A percentile compares a stretch with the other conserved stretches of the same genome.
These are phyloP conservation scores for Pyricularia grisea DNA, from an alignment of 2,329 filamentous ascomycete species.

Conservation along the genomic window DNA sequence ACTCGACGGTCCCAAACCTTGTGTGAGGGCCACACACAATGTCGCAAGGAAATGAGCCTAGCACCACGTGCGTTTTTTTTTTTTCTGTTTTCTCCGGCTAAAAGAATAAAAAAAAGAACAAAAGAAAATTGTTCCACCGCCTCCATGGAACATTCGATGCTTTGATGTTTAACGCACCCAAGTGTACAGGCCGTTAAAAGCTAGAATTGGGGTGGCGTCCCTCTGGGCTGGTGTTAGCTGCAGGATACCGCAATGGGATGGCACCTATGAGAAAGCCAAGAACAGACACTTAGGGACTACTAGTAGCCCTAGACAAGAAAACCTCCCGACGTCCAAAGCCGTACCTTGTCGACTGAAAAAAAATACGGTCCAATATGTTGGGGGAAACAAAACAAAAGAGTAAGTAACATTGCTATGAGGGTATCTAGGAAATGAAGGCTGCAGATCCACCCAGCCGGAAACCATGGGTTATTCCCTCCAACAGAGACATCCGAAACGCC, in stretches of 20 bases:
- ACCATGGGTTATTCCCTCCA: neutral
- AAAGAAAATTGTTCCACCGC: neutral
- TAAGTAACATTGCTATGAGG: neutral
- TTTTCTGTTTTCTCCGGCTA: neutral
- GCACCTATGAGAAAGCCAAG: neutral
- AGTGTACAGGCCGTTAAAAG: neutral
- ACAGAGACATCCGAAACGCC: neutral
- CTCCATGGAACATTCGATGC: neutral
- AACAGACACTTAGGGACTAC: neutral
- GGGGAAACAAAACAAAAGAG: neutral
- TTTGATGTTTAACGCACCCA: neutral
- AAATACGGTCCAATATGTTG: too few species aligned
- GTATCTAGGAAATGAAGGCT: neutral
- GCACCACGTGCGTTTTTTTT: neutral
- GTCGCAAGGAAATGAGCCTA: too few species aligned
- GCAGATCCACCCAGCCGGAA: neutral
- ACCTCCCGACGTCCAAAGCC: neutral
- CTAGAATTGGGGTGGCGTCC: neutral
- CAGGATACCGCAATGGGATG: neutral
- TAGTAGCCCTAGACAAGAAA: neutral
- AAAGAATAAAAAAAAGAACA: neutral
- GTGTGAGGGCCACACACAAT: too few species aligned
- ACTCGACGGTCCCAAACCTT: too few species aligned
- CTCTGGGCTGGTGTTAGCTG: neutral
- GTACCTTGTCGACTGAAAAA: neutral